Evolutionary conservation across 2,329 filamentous ascomycete species (phyloP), one percentile per base, ranked within the genome.

Genomic region (Xylariales sp.): DNA sequence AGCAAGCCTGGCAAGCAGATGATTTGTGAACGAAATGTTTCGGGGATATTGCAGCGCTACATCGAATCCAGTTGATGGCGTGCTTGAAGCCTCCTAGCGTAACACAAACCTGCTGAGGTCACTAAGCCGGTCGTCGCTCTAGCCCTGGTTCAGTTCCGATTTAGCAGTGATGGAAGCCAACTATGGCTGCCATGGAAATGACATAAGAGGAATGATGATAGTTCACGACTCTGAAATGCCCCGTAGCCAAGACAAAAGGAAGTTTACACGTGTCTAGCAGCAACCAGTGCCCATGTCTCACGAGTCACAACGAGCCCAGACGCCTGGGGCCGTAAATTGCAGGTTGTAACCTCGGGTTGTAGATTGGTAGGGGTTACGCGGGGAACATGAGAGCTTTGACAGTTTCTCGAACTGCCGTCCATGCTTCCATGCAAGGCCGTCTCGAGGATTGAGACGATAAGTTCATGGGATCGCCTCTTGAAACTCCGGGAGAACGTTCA

Each of bases 211-310:
- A n/a, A n/a, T n/a, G n/a, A n/a, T n/a, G n/a, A n/a, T n/a, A n/a
- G n/a, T n/a, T n/a, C n/a, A n/a, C n/a, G n/a, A n/a, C n/a, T n/a
- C n/a, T n/a, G n/a, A n/a, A n/a, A n/a, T n/a, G n/a, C n/a, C n/a
- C n/a, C 18, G 15, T 29, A 12, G 24, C 14, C 18, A 32, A 24
- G 20, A 40, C 28, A 40, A 28, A 40, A 24, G 29, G 31, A 31
- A 36, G 20, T 31, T 21, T 28, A 28, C 39, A 42, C 39, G 39
- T 42, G 39, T 42, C 24, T 36, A 28, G 14, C 29, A 18, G 38
- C 38, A 33, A 14, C 27, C n/a, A 32, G 8, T 15, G 15, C n/a
- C n/a, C n/a, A n/a, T n/a, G n/a, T n/a, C n/a, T n/a, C n/a, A n/a
- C n/a, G n/a, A 29, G 32, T 29, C 15, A 14, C 18, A 19, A 20